Evolutionary conservation across 768 basidiomycete species (phyloP).

Genomic region (Mycena vulgaris): DNA sequence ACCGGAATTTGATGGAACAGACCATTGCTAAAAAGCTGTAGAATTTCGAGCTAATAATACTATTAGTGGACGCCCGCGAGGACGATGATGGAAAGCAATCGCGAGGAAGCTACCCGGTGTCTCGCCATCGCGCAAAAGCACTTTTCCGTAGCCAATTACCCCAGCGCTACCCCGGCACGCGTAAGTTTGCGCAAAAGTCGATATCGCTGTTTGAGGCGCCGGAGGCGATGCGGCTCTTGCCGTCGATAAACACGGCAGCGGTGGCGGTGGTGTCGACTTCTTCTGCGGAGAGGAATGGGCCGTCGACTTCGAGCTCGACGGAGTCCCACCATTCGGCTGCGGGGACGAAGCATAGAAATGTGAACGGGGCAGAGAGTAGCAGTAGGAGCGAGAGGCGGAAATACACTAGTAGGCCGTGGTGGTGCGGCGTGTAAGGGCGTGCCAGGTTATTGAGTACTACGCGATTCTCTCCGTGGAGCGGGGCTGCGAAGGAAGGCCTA

Average conservation of each 20-base stretch:
- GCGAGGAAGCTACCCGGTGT: conserved; percentile 90
- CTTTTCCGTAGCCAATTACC: conserved; percentile 76
- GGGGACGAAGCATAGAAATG: conserved; percentile 76
- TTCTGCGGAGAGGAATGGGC: conserved; percentile 60
- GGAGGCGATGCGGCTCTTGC: conserved; percentile 79
- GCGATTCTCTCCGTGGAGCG: conserved; percentile 87
- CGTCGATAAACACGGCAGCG: conserved; percentile 74
- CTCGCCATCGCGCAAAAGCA: conserved; percentile 85
- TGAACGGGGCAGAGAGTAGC: conserved; percentile 45
- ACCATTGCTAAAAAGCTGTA: too few species aligned
- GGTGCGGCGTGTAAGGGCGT: conserved; percentile 88
- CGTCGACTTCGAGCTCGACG: too few species aligned
- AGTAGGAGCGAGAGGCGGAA: conserved; percentile 82
- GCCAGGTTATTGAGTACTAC: conserved; percentile 94
- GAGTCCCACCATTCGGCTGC: too few species aligned
- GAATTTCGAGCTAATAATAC: too few species aligned
- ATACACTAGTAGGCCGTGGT: conserved; percentile 88
- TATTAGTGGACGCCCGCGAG: too few species aligned
- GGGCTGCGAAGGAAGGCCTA: conserved; percentile 94
- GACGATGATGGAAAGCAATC: conserved; percentile 87
- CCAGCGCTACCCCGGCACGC: too few species aligned
- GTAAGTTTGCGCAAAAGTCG: conserved; percentile 93
- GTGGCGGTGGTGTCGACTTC: conserved; percentile 59
- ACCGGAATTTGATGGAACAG: too few species aligned
- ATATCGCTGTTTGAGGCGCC: conserved; percentile 85